A percentile compares a stretch with the other conserved stretches of the same genome.
phyloP scores from a whole-genome alignment of 2,329 filamentous ascomycete species.

The Fusarium scirpi region DNA sequence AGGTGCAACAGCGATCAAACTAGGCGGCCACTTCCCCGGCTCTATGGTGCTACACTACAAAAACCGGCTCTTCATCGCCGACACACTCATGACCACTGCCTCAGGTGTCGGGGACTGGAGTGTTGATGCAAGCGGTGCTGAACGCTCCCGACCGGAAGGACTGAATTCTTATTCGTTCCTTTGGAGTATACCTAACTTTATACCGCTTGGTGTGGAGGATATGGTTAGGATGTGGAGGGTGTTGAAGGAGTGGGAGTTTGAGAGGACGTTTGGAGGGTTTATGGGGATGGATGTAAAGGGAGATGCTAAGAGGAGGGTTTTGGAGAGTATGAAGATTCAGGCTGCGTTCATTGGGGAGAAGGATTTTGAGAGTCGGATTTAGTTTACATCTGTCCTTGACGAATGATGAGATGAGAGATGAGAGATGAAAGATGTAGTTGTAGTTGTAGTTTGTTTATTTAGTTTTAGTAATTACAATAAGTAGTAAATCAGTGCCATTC shows the following conservation, averaged over 20 bases:
- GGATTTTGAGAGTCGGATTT: constrained; percentile 48
- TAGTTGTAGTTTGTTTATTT: not conserved
- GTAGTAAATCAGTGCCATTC: constrained; percentile 27
- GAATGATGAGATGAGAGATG: not conserved
- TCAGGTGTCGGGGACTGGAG: constrained; percentile 62
- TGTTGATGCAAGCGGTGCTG: constrained; percentile 53
- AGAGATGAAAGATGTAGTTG: not conserved
- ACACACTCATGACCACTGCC: constrained; percentile 80
- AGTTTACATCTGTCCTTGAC: no score
- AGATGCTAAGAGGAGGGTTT: constrained; percentile 71
- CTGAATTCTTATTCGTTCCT: constrained; percentile 75
- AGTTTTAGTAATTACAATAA: constrained; percentile 7
- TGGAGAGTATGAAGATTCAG: constrained; percentile 84
- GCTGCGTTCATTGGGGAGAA: constrained; percentile 62
- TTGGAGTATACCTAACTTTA: constrained; percentile 82
- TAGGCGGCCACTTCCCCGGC: constrained; percentile 84
- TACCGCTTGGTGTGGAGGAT: constrained; percentile 74
- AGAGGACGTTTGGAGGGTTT: constrained; percentile 76
- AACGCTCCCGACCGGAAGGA: constrained; percentile 55
- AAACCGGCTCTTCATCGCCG: constrained; percentile 76
- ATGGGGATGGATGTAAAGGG: constrained; percentile 69
- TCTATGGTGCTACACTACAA: constrained; percentile 75
- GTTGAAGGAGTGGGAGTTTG: constrained; percentile 71
- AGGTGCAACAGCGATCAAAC: constrained; percentile 72
- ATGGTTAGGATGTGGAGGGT: constrained; percentile 78